A percentile compares a stretch with the other conserved stretches of the same genome.
Evolutionary conservation across 768 basidiomycete species (phyloP).

Genomic region (Hirschioporus abietinus): DNA sequence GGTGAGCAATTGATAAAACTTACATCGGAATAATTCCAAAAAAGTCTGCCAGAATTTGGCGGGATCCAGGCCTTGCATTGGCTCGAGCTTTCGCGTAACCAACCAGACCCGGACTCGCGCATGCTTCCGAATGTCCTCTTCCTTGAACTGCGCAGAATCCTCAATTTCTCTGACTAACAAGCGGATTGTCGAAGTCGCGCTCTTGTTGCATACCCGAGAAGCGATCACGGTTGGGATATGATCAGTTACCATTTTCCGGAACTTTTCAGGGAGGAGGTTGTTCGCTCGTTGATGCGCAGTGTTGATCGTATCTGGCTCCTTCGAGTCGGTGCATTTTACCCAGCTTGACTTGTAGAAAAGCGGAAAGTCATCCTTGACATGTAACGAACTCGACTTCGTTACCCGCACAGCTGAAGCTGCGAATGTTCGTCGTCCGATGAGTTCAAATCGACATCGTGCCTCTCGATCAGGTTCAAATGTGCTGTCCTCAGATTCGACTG

Average conservation of each 20-base stretch:
- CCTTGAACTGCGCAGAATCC: neutral
- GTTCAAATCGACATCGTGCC: neutral
- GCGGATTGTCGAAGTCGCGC: neutral
- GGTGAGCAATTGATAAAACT: neutral
- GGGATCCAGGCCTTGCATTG: neutral
- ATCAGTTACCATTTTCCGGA: conserved; percentile 4
- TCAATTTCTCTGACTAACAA: neutral
- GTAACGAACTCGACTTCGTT: neutral
- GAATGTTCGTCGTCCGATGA: neutral
- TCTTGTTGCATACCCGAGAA: conserved; percentile 5
- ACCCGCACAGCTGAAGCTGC: neutral
- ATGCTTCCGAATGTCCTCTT: neutral
- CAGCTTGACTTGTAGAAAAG: neutral
- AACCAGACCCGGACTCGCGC: neutral
- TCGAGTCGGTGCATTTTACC: neutral
- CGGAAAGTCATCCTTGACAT: neutral
- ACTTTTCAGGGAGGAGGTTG: neutral
- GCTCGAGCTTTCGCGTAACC: neutral
- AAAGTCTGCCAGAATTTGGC: neutral
- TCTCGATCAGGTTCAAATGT: neutral
- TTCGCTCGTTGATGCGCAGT: neutral
- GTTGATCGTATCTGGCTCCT: neutral
- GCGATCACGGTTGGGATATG: conserved; percentile 15
- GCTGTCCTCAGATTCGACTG: neutral
- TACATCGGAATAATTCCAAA: neutral